Evolutionary conservation across 2,329 filamentous ascomycete genomes (phyloP).

Genomic region (Arthrobotrys megalospora): DNA sequence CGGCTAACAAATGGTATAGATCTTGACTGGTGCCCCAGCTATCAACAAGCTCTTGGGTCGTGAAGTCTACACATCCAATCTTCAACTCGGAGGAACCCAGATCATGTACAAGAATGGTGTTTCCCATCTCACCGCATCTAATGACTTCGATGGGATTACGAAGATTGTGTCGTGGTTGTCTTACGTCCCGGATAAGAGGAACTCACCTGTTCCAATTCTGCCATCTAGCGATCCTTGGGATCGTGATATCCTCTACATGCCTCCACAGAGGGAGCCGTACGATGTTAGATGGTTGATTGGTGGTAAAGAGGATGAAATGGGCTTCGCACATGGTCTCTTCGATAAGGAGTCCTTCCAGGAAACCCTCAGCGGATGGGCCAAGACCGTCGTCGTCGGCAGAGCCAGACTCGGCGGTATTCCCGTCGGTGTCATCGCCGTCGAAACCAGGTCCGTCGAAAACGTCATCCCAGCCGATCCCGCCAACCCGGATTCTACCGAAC

Average conservation of each 20-base stretch:
- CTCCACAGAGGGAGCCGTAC: constrained; percentile 85
- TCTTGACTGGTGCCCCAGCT: constrained; percentile 94
- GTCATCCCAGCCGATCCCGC: constrained; percentile 95
- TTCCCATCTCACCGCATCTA: constrained; percentile 96
- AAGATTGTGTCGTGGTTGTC: constrained; percentile 99
- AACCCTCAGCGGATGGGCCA: constrained; percentile 95
- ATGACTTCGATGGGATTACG: constrained; percentile 97
- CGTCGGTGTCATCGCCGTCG: constrained; percentile 97
- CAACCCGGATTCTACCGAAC: constrained; percentile 98
- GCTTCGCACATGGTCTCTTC: constrained; percentile 91
- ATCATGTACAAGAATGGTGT: constrained; percentile 99
- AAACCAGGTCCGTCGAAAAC: constrained; percentile 96
- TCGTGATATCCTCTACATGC: constrained; percentile 86
- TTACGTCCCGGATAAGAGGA: constrained; percentile 95
- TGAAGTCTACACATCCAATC: constrained; percentile 98
- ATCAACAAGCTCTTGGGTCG: constrained; percentile 98
- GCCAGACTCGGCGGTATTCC: constrained; percentile 97
- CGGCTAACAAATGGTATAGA: constrained; percentile 67
- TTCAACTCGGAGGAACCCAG: constrained; percentile 99
- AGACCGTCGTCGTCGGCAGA: constrained; percentile 95
- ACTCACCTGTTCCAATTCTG: constrained; percentile 91
- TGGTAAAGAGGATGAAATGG: constrained; percentile 86
- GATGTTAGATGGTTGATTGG: constrained; percentile 95
- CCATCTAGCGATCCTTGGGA: constrained; percentile 90
- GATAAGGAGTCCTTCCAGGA: constrained; percentile 98